These are phyloP conservation scores for Mycena albidolilacea DNA, from an alignment of 768 basidiomycete genomes.

Conservation along the genomic window DNA sequence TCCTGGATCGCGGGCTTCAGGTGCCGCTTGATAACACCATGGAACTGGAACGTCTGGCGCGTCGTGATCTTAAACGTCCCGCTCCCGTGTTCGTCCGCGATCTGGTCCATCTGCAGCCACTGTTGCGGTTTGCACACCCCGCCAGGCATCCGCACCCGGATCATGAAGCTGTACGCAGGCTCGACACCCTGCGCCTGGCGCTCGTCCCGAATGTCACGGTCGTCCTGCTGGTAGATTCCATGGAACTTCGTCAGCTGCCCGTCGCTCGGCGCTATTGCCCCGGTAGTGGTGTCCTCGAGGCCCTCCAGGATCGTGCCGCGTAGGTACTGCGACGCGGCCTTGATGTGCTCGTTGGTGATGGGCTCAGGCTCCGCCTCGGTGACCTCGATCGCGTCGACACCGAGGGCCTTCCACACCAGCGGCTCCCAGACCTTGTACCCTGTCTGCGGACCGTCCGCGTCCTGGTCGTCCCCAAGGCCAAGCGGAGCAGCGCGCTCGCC, in stretches of 20 bases:
- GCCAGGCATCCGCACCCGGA: slow-evolving; percentile 95
- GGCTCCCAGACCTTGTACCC: slow-evolving; percentile 99
- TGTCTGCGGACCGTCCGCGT: slow-evolving; percentile 95
- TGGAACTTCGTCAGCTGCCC: slow-evolving; percentile 98
- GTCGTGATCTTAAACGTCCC: slow-evolving; percentile 98
- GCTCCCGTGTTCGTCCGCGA: slow-evolving; percentile 95
- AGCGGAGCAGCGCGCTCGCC: slow-evolving; percentile 81
- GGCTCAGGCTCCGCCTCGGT: slow-evolving; percentile 95
- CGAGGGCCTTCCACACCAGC: slow-evolving; percentile 92
- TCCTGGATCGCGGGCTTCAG: slow-evolving; percentile 97
- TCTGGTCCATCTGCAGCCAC: slow-evolving; percentile 97
- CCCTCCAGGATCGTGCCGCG: slow-evolving; percentile 97
- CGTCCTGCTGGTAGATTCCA: slow-evolving; percentile 97
- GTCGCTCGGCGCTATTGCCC: slow-evolving; percentile 92
- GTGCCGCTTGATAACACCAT: slow-evolving; percentile 97
- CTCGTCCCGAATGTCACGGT: slow-evolving; percentile 98
- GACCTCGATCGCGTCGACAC: slow-evolving; percentile 91
- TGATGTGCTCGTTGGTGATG: slow-evolving; percentile 99
- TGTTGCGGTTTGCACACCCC: slow-evolving; percentile 94
- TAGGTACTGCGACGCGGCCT: slow-evolving; percentile 93
- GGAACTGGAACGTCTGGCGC: slow-evolving; percentile 98
- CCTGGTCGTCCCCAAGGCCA: slow-evolving; percentile 97
- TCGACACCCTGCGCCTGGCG: slow-evolving; percentile 93
- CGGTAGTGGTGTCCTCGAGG: slow-evolving; percentile 86
- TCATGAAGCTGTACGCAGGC: slow-evolving; percentile 98